These are phyloP conservation scores for Wilcoxina mikolae DNA, from an alignment of 495 filamentous ascomycete species.

Conservation along the genomic window DNA sequence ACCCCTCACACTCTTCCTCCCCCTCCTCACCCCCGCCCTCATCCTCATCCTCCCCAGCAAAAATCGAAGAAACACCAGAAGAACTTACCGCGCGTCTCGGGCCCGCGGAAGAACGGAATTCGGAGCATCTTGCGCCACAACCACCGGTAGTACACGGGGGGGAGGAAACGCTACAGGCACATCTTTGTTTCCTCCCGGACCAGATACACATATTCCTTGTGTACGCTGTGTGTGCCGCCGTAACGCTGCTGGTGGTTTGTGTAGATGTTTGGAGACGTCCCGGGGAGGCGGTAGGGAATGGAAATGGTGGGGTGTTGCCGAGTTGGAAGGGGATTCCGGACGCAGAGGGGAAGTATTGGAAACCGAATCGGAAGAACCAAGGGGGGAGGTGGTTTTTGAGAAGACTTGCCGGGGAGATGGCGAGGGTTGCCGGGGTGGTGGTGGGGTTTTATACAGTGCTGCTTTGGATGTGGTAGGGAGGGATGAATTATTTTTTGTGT, in stretches of 20 bases:
- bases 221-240: slow-evolving; percentile 48
- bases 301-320: slow-evolving; percentile 1
- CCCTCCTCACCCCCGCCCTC: slow-evolving; percentile 20
- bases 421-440: slow-evolving; percentile 32
- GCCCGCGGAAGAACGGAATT: slow-evolving; percentile 21
- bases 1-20: slow-evolving; percentile 50
- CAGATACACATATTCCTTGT: slow-evolving; percentile 68
- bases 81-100: slow-evolving; percentile 1
- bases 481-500: slow-evolving; percentile 11
- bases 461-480: slow-evolving; percentile 37
- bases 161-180: slow-evolving; percentile 56
- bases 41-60: slow-evolving; percentile 6
- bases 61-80: neutral
- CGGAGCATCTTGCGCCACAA: neutral
- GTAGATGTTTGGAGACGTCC: slow-evolving; percentile 11
- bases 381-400: slow-evolving; percentile 10
- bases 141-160: neutral
- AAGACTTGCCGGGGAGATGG: slow-evolving; percentile 8
- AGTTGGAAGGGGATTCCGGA: neutral
- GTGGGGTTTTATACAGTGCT: slow-evolving; percentile 39
- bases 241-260: slow-evolving; percentile 34
- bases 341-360: slow-evolving; percentile 9
- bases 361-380: neutral
- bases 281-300: slow-evolving; percentile 6
- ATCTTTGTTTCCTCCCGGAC: slow-evolving; percentile 81